These are phyloP conservation scores for Salix arbutifolia DNA, from an alignment of 345 rosid species.

Conservation along the genomic window DNA sequence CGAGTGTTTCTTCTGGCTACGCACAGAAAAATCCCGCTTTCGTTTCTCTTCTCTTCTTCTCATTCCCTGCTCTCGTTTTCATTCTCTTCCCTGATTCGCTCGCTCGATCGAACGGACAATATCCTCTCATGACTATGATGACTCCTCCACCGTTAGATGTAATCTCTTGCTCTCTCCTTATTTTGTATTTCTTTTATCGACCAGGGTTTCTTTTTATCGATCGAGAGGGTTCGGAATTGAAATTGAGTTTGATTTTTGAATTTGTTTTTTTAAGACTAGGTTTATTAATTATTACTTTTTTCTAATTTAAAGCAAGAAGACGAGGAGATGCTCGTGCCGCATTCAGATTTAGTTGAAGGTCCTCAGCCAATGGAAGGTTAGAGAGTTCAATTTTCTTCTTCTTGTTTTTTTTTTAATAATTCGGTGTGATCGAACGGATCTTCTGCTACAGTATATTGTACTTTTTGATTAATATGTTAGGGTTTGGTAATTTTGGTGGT, in stretches of 20 bases:
- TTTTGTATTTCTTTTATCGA: constrained; percentile 10
- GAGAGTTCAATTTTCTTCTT: constrained; percentile 7
- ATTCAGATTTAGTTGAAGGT: constrained; percentile 68
- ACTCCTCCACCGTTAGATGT: constrained; percentile 81
- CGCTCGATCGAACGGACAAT: constrained; percentile 39
- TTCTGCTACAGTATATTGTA: background rate
- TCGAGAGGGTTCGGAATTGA: background rate
- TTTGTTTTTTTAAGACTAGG: background rate
- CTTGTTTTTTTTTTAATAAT: background rate
- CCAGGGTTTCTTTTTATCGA: background rate
- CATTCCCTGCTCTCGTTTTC: background rate
- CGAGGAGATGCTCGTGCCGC: constrained; percentile 91
- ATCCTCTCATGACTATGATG: constrained; percentile 65
- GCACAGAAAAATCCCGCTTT: constrained; percentile 21
- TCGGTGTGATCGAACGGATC: constrained; percentile 15
- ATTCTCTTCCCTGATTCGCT: constrained; percentile 13
- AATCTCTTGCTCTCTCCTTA: constrained; percentile 19
- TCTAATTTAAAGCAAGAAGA: constrained; percentile 66
- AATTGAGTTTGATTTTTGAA: background rate
- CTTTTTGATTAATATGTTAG: background rate
- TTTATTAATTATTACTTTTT: constrained; percentile 9
- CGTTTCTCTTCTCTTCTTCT: constrained; percentile 8
- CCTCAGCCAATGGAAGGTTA: constrained; percentile 83
- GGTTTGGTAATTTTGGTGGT: background rate
- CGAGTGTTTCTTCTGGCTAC: constrained; percentile 4